These are phyloP conservation scores for Solanum arcanum DNA, from an alignment of 257 asterid species.

Conservation along the genomic window DNA sequence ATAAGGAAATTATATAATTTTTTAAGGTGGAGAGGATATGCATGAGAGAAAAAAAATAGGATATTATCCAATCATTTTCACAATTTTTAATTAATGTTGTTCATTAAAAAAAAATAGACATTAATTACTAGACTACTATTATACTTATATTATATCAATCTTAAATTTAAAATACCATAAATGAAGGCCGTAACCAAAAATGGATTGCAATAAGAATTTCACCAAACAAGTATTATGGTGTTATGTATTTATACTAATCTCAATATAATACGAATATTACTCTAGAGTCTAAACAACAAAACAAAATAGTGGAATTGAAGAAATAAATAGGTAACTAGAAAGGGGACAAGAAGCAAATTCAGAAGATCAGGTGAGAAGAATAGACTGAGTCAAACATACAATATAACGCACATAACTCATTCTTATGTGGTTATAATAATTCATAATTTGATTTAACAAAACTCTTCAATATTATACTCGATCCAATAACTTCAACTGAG, in stretches of 20 bases:
- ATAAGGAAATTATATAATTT: not conserved
- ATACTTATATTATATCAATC: too few relatives aligned
- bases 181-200: not conserved
- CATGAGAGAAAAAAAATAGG: not conserved
- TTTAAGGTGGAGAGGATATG: not conserved
- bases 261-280: not conserved
- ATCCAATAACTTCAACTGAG: not conserved
- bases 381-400: not conserved
- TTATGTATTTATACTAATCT: not conserved
- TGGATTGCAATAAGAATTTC: not conserved
- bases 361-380: not conserved
- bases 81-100: not conserved
- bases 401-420: not conserved
- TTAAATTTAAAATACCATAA: not conserved
- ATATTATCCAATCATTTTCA: not conserved
- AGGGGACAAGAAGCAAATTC: not conserved
- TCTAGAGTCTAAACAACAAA: not conserved
- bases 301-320: not conserved
- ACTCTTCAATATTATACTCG: not conserved
- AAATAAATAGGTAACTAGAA: not conserved
- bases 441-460: fast-evolving
- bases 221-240: not conserved
- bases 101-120: not conserved
- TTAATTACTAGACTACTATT: fast-evolving
- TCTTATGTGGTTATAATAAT: not conserved